Base-by-base conservation (phyloP, 192 early-diverging fungal species). In the Rhizoclosmatium sp. region DNA sequence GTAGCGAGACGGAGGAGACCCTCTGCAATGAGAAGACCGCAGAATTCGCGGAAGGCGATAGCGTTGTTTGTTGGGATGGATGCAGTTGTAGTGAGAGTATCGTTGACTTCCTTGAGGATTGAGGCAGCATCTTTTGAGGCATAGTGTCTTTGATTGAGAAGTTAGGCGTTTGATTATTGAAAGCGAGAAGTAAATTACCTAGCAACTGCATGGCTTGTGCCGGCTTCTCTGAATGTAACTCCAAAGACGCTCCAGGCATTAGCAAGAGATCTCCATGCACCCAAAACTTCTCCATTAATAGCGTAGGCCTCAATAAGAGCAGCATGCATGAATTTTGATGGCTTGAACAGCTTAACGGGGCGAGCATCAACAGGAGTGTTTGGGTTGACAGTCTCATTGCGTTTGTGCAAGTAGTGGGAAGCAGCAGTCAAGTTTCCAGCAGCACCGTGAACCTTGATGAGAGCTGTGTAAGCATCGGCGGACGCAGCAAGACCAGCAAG, bases 391-490 rank as follows among this genome's bases (percentile, higher is more conserved):
- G 19, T 12, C 10, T 72, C 71, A 21, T 59, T 16, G 16, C 71
- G 71, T 19, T 72, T 72, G 31, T 19, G 19, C 19, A 72, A 59
- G 58, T 72, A 72, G 19, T 54, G 71, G 51, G 42, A 19, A 12
- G 71, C 71, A 10, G 19, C 42, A 21, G 47, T 51, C 51, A 72
- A 19, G 71, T 72, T 72, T 54, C 71, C 71, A 14, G 71, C 58
- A 39, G 9, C 10, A 10, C 31, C 47, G 54, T 72, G 71, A 42
- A 59, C 71, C 7, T 19, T 10, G 49, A 72, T 72, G 23, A 72
- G 42, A 10, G 14, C 2, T 9, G 71, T 59, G 71, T 72, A 72
- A 40, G 59, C 40, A 16, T 54, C 49, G 51, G 51, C 51, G 21
- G 71, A 9, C 7, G 58, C 71, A 21, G 54, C 21, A n/a, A 72